Percentiles rank a stretch among this genome's conserved stretches.
These are phyloP conservation scores for Suillus lakei DNA, from an alignment of 768 basidiomycete species.

Conservation along the genomic window DNA sequence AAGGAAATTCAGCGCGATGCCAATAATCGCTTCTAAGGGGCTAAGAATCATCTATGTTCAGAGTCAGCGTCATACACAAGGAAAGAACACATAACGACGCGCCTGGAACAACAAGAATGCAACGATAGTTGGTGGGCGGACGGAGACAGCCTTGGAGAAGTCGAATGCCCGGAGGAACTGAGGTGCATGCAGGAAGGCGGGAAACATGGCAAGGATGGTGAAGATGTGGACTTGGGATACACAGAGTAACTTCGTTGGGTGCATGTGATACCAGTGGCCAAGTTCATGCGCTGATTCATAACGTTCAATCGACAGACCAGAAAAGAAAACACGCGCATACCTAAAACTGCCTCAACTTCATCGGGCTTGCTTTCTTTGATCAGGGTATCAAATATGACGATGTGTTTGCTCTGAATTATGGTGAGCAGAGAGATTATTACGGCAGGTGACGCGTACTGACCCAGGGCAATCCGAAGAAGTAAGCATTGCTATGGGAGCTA, in stretches of 20 bases:
- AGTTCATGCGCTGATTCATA: slow-evolving; percentile 79
- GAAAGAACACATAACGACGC: slow-evolving; percentile 7
- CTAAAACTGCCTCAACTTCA: slow-evolving; percentile 96
- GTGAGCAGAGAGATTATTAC: not conserved
- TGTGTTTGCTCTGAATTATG: slow-evolving; percentile 75
- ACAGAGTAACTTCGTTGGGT: slow-evolving; percentile 87
- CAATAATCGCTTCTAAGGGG: slow-evolving; percentile 76
- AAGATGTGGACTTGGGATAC: slow-evolving; percentile 90
- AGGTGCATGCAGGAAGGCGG: slow-evolving; percentile 85
- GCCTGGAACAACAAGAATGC: slow-evolving; percentile 89
- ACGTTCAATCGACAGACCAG: not conserved
- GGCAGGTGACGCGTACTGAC: slow-evolving; percentile 42
- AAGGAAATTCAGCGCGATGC: slow-evolving; percentile 78
- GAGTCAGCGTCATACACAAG: not conserved
- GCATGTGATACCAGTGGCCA: slow-evolving; percentile 93
- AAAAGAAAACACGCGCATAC: slow-evolving; percentile 28
- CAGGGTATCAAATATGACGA: slow-evolving; percentile 96
- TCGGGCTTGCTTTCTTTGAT: slow-evolving; percentile 90
- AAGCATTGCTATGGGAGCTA: slow-evolving; percentile 95
- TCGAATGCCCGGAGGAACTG: slow-evolving; percentile 82
- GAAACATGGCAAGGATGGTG: slow-evolving; percentile 83
- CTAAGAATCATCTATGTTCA: slow-evolving; percentile 72
- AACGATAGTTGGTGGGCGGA: slow-evolving; percentile 77
- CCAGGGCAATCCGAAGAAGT: slow-evolving; percentile 97
- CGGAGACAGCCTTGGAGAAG: slow-evolving; percentile 69